phyloP scores from a whole-genome alignment of 140 eudicot genomes.

The Stevia rebaudiana region DNA sequence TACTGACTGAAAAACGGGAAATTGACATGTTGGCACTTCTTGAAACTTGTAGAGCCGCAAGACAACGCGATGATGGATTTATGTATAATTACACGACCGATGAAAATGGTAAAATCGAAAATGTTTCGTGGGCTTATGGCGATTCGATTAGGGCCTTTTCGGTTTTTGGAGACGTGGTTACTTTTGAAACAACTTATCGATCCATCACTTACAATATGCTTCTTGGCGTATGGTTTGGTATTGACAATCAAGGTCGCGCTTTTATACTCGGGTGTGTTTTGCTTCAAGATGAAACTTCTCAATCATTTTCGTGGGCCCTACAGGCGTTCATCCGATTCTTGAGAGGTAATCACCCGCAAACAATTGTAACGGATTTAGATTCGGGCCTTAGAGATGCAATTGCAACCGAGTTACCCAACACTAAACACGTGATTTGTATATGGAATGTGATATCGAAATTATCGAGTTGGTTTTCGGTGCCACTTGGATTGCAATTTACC shows the following conservation, averaged over 20 bases:
- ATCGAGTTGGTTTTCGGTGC: conserved; percentile 60
- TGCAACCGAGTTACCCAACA: conserved; percentile 51
- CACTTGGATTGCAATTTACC: conserved; percentile 46
- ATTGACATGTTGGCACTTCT: conserved; percentile 58
- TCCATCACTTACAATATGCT: conserved; percentile 64
- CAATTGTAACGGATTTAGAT: conserved; percentile 61
- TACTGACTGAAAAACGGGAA: conserved; percentile 56
- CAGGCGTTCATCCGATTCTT: conserved; percentile 54
- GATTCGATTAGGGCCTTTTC: conserved; percentile 54
- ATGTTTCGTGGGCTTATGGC: conserved; percentile 67
- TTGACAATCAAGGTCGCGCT: conserved; percentile 57
- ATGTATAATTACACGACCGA: conserved; percentile 52
- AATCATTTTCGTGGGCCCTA: conserved; percentile 65
- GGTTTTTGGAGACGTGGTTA: conserved; percentile 59
- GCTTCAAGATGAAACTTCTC: conserved; percentile 66
- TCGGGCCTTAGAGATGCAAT: conserved; percentile 68
- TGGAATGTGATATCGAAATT: conserved; percentile 60
- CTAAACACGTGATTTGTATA: conserved; percentile 56
- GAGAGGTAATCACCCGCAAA: conserved; percentile 59
- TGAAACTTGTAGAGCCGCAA: conserved; percentile 42
- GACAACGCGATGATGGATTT: conserved; percentile 52
- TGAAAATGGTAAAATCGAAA: conserved; percentile 64
- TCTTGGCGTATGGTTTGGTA: conserved; percentile 75
- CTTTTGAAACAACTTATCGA: conserved; percentile 64
- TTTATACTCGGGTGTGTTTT: conserved; percentile 61